A percentile compares a stretch with the other conserved stretches of the same genome.
phyloP scores from a whole-genome alignment of 352 stramenopile species.

The Achlya hypogyna region DNA sequence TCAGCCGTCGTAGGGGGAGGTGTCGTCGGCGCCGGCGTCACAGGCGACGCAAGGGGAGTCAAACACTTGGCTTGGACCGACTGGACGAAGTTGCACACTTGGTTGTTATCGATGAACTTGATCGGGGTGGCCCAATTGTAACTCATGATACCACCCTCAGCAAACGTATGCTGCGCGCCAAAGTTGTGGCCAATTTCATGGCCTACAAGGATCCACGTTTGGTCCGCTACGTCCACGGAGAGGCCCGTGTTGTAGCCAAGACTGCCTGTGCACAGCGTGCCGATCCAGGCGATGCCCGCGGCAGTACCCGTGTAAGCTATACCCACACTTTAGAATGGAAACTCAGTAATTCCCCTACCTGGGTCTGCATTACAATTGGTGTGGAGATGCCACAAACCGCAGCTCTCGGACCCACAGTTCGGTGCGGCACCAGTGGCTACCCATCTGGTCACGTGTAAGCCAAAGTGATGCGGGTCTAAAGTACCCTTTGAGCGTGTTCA shows the following conservation, averaged over 20 bases:
- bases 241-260: conserved; percentile 18
- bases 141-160: conserved; percentile 17
- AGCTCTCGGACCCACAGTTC: neutral
- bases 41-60: neutral
- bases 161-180: conserved; percentile 15
- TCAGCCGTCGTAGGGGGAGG: neutral
- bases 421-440: neutral
- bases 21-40: neutral
- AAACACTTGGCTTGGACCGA: conserved; percentile 14
- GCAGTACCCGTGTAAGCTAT: neutral
- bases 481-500: conserved; percentile 13
- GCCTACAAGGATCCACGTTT: conserved; percentile 14
- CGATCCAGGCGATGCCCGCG: conserved; percentile 14
- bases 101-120: conserved; percentile 13
- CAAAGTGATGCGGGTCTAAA: too few relatives aligned
- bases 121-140: conserved; percentile 15
- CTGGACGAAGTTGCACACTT: conserved; percentile 12
- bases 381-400: conserved; percentile 15
- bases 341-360: neutral
- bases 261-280: conserved; percentile 3
- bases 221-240: conserved; percentile 2
- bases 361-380: conserved; percentile 17
- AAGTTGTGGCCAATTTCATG: conserved; percentile 21
- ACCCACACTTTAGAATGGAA: neutral
- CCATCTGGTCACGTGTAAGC: too few relatives aligned